Evolutionary conservation across 169 alveolate genomes (phyloP).

Genomic region (Miamiensis avidus): DNA sequence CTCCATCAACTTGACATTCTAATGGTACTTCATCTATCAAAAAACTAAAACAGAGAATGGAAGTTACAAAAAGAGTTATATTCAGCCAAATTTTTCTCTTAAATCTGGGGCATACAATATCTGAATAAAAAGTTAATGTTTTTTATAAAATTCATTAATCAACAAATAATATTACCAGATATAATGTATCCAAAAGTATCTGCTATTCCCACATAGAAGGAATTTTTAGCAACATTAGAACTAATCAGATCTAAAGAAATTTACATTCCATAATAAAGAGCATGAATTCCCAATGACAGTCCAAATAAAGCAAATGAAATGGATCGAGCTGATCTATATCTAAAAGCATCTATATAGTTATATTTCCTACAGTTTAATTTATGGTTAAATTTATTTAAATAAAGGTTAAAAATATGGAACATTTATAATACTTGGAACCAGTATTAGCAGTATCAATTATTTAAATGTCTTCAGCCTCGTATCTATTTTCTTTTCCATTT

Average conservation of each 20-base stretch:
- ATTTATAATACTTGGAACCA: too few relatives aligned
- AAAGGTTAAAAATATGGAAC: too few relatives aligned
- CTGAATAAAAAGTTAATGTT: background rate
- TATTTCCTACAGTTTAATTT: background rate
- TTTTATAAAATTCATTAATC: background rate
- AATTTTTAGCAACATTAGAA: background rate
- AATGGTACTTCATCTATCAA: background rate
- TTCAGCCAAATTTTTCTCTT: background rate
- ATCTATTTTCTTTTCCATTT: background rate
- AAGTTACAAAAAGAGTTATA: background rate
- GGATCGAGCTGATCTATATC: conserved; percentile 5
- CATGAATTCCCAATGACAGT: background rate
- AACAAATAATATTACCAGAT: background rate
- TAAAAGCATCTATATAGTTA: background rate
- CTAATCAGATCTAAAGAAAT: conserved; percentile 16
- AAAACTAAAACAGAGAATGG: conserved; percentile 4
- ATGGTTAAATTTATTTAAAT: too few relatives aligned
- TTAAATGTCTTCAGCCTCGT: background rate
- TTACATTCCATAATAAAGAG: conserved; percentile 22
- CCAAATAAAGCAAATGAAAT: background rate
- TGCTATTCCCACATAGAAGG: conserved; percentile 14
- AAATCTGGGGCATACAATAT: conserved; percentile 2
- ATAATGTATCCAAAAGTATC: conserved; percentile 13
- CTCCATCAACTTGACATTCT: background rate
- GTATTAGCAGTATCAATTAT: background rate